Percentiles rank a stretch among this genome's conserved stretches.
These are phyloP conservation scores for Flaveria linearis DNA, from an alignment of 129 eudicot genomes.

Conservation along the genomic window DNA sequence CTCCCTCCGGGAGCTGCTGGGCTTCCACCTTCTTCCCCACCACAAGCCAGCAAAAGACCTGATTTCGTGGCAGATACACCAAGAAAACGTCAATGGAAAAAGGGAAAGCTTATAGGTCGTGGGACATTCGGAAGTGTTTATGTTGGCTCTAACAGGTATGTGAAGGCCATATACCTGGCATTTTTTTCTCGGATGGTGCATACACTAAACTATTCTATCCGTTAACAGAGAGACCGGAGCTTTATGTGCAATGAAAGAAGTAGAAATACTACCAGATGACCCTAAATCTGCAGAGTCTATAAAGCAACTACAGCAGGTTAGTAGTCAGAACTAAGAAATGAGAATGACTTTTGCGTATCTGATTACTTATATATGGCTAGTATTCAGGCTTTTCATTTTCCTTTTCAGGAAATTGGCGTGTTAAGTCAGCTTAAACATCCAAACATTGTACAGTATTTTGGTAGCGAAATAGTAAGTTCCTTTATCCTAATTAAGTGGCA, in stretches of 20 bases:
- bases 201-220: slow-evolving; percentile 6
- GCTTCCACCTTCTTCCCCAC: slow-evolving; percentile 34
- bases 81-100: slow-evolving; percentile 60
- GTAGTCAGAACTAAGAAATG: neutral
- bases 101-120: slow-evolving; percentile 98
- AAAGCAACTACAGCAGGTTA: slow-evolving; percentile 83
- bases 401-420: slow-evolving; percentile 74
- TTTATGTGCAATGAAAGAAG: slow-evolving; percentile 99
- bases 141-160: slow-evolving; percentile 82
- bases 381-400: slow-evolving; percentile 11
- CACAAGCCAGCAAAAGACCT: slow-evolving; percentile 32
- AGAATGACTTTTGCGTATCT: neutral
- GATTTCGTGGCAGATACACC: slow-evolving; percentile 40
- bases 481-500: neutral
- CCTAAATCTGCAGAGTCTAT: slow-evolving; percentile 65
- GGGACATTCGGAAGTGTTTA: slow-evolving; percentile 97
- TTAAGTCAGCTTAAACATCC: slow-evolving; percentile 86
- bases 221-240: slow-evolving; percentile 86
- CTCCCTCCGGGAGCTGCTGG: slow-evolving; percentile 70
- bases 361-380: neutral
- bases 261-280: slow-evolving; percentile 77
- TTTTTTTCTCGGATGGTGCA: neutral
- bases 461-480: slow-evolving; percentile 83
- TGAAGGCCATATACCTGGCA: neutral
- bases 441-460: slow-evolving; percentile 82